phyloP scores from a whole-genome alignment of 1,284 basidiomycete species.

The Rhizopogon hawkerae region DNA sequence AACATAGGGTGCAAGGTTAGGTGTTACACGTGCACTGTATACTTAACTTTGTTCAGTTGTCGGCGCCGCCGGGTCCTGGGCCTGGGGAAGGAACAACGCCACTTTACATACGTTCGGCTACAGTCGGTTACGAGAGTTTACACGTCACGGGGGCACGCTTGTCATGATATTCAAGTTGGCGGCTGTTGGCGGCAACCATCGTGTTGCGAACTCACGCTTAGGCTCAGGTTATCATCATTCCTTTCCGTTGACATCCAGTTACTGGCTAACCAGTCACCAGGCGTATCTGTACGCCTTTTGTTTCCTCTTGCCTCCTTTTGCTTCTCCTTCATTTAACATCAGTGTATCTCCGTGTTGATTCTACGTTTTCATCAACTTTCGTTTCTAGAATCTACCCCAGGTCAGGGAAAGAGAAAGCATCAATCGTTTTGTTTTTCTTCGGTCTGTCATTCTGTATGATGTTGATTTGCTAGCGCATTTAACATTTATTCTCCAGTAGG shows the following conservation, averaged over 20 bases:
- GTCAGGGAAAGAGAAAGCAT: neutral
- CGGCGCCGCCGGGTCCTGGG: too few relatives aligned
- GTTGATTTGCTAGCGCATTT: neutral
- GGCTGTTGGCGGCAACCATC: neutral
- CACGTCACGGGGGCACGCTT: conserved; percentile 1
- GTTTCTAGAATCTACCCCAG: neutral
- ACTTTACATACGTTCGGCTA: too few relatives aligned
- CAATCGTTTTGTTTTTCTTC: neutral
- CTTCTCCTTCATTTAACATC: neutral
- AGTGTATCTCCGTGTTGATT: neutral
- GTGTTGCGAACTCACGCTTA: neutral
- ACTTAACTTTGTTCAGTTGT: too few relatives aligned
- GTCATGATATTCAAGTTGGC: conserved; percentile 2
- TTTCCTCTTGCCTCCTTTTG: neutral
- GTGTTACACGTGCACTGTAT: too few relatives aligned
- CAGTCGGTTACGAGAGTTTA: neutral
- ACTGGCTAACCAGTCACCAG: neutral
- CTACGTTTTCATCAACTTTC: neutral
- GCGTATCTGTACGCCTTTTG: neutral
- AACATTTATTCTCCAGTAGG: neutral
- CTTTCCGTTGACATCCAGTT: neutral
- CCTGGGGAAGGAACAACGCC: too few relatives aligned
- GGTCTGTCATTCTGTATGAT: neutral
- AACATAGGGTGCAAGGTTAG: too few relatives aligned
- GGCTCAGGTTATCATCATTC: neutral